Percentiles rank a stretch among this genome's conserved stretches.
Conservation (phyloP, 768 basidiomycete species). For the Agrocybe pediades region DNA sequence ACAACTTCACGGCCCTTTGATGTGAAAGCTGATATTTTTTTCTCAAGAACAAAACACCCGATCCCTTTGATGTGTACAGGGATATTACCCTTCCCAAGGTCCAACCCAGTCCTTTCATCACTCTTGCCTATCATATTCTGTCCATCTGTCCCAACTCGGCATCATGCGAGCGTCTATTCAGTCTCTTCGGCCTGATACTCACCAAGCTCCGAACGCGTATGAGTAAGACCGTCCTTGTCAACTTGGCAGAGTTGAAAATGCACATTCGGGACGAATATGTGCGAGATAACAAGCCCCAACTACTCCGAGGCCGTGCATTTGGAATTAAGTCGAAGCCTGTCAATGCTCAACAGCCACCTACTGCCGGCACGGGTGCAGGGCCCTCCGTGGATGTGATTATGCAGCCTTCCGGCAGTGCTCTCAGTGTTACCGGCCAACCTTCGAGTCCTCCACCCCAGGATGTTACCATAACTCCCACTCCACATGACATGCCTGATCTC, state of each 20-base stretch:
- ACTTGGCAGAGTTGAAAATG: constrained; percentile 29
- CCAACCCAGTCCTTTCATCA: constrained; percentile 1
- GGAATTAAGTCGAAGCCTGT: too few relatives aligned
- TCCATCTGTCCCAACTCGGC: constrained; percentile 22
- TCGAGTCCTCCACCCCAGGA: too few relatives aligned
- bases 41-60: constrained; percentile 3
- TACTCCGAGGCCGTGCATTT: background rate
- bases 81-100: background rate
- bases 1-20: background rate
- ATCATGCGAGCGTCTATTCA: constrained; percentile 22
- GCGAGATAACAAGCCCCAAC: background rate
- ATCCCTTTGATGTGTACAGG: constrained; percentile 3
- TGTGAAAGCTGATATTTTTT: background rate
- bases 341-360: too few relatives aligned
- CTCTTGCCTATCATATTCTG: constrained; percentile 15
- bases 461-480: too few relatives aligned
- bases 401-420: too few relatives aligned
- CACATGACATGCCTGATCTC: too few relatives aligned
- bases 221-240: constrained; percentile 11
- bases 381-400: too few relatives aligned
- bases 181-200: constrained; percentile 20
- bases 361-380: too few relatives aligned
- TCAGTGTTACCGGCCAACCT: too few relatives aligned
- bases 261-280: constrained; percentile 27
- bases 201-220: constrained; percentile 19